Evolutionary conservation across 768 basidiomycete genomes (phyloP).

Genomic region (Plicaturopsis crispa): DNA sequence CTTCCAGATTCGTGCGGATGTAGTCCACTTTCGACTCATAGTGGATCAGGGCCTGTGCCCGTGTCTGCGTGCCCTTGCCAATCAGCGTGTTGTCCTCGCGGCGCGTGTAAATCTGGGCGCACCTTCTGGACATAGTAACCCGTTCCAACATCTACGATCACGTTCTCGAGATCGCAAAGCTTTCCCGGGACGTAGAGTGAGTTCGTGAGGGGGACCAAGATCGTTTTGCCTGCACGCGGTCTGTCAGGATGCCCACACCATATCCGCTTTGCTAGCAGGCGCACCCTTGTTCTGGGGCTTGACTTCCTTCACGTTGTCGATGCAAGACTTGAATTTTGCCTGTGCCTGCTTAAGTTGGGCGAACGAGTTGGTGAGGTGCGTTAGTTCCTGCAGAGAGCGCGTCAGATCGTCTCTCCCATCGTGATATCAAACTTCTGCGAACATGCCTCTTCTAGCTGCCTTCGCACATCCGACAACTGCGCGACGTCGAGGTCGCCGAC

Average conservation of each 20-base stretch:
- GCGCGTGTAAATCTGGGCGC: conserved; percentile 8
- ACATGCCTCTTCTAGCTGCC: conserved; percentile 88
- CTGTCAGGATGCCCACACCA: too few species aligned
- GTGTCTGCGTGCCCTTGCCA: conserved; percentile 48
- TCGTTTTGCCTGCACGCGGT: conserved; percentile 63
- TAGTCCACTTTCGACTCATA: conserved; percentile 78
- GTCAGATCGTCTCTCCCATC: not conserved
- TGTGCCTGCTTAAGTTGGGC: conserved; percentile 90
- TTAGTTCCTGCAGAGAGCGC: conserved; percentile 62
- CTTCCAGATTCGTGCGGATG: conserved; percentile 77
- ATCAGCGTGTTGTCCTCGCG: not conserved
- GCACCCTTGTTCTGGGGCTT: conserved; percentile 60
- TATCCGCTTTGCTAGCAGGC: too few species aligned
- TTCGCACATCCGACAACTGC: conserved; percentile 83
- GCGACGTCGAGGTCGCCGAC: conserved; percentile 77
- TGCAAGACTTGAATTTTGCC: conserved; percentile 83
- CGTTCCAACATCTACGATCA: conserved; percentile 93
- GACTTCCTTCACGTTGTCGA: conserved; percentile 72
- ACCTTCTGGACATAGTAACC: conserved; percentile 97
- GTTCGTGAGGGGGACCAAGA: conserved; percentile 89
- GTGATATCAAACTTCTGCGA: conserved; percentile 3
- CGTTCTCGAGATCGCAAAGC: conserved; percentile 73
- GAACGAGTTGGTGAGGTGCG: conserved; percentile 87
- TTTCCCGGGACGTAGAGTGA: conserved; percentile 95
- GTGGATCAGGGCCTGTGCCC: conserved; percentile 70